Evolutionary conservation across 192 early-diverging fungal species (phyloP).

Genomic region (Coemansia sp.): DNA sequence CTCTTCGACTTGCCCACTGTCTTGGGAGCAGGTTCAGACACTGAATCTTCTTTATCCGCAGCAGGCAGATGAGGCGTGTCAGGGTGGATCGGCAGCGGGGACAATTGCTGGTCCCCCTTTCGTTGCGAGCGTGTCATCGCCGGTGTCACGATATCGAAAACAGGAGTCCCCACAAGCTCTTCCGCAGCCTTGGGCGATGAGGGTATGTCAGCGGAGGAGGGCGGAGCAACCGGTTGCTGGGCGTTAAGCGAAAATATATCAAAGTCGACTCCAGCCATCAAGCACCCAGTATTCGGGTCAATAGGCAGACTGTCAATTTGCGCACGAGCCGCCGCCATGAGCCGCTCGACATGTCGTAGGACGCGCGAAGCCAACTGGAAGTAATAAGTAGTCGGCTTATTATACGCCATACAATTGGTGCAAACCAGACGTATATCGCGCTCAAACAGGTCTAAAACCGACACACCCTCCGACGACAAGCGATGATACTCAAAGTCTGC

Average conservation of each 20-base stretch:
- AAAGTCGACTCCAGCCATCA: conserved; percentile 26
- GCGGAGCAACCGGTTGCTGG: conserved; percentile 11
- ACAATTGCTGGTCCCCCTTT: neutral
- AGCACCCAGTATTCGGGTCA: conserved; percentile 33
- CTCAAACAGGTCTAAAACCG: conserved; percentile 61
- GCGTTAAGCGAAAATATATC: conserved; percentile 32
- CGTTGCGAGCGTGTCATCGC: neutral
- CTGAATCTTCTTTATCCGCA: neutral
- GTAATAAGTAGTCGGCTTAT: conserved; percentile 51
- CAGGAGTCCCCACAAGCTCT: neutral
- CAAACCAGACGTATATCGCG: conserved; percentile 44
- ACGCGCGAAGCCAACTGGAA: conserved; percentile 43
- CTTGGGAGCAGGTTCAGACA: neutral
- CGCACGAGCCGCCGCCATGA: conserved; percentile 20
- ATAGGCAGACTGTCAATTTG: conserved; percentile 23
- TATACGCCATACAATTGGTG: conserved; percentile 52
- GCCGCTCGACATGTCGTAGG: conserved; percentile 26
- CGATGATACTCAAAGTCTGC: conserved; percentile 57
- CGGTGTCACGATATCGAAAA: neutral
- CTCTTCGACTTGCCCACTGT: neutral
- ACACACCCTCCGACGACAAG: neutral
- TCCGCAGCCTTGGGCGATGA: neutral
- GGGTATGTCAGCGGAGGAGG: neutral
- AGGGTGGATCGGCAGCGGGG: no score
- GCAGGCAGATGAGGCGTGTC: no score